Evolutionary conservation across 1,284 basidiomycete genomes (phyloP), one percentile per base, ranked within the genome.

Genomic region (Pseudozyma flocculosa): DNA sequence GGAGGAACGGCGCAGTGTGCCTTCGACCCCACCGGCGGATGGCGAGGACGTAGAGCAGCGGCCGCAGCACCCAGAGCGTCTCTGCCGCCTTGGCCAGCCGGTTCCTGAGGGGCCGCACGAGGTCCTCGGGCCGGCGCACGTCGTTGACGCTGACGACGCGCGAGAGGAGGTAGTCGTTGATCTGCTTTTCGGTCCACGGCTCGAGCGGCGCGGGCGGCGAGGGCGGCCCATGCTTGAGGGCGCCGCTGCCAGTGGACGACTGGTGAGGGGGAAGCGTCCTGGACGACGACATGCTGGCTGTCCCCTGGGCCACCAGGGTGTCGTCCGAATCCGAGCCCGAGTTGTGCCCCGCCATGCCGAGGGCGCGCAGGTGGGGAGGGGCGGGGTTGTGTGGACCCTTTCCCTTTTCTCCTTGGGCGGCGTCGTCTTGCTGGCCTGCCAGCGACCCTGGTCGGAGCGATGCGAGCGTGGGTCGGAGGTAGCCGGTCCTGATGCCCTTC

Each of bases 141-240:
- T 78, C 75, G 42, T 72, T 71, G 40, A 64, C 65, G 13, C 54
- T 71, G 36, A 78, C 54, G 1, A 73, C 72, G 24, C 67, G 59
- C 9, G 66, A 65, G 39, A 76, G 60, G 15, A 78, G 61, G 45
- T 74, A 76, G 45, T 74, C 72, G 48, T 77, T 72, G 40, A 72
- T 61, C 43, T 76, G 66, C 36, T 61, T 57, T 43, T 71, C 66
- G 17, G 70, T 69, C 62, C 64, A 68, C 4, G 67, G 59, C 15
- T 34, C 15, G 3, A 34, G 32, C 41, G 29, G 26, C n/a, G 47
- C 37, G 1, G 58, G 43, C 1, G 54, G 54, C 36, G 62, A 54
- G 15, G 54, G 41, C 11, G 32, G 3, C 11, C 8, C 32, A 17
- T 34, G 32, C 9, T 34, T 11, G 11, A 17, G 32, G 11, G 7